Conservation (phyloP, 306 rosid species). For the Lotus japonicus region DNA sequence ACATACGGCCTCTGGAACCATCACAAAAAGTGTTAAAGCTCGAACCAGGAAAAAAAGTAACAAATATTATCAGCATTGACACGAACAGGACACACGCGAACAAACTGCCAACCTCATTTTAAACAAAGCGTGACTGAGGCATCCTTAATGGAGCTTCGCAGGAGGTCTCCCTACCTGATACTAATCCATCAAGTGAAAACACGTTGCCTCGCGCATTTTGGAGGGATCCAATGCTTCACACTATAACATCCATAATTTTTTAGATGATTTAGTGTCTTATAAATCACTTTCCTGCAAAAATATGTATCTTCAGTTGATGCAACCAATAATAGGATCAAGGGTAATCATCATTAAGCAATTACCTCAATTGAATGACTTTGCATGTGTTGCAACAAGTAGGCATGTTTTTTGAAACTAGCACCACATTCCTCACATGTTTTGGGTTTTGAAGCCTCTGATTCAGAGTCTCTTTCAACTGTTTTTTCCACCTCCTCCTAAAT, state of each 20-base stretch:
- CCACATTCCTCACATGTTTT: conserved; percentile 65
- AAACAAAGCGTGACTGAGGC: conserved; percentile 65
- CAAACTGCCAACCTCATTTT: conserved; percentile 51
- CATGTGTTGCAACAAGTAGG: conserved; percentile 73
- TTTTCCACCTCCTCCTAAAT: conserved; percentile 44
- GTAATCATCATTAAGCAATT: neutral
- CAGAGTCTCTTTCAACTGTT: conserved; percentile 11
- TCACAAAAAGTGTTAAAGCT: neutral
- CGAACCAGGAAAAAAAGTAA: no score
- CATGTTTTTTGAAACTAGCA: conserved; percentile 59
- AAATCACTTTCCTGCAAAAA: conserved; percentile 57
- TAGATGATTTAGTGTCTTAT: conserved; percentile 20
- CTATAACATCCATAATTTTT: conserved; percentile 25
- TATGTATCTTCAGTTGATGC: conserved; percentile 22
- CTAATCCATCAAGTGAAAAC: conserved; percentile 69
- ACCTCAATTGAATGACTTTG: conserved; percentile 84
- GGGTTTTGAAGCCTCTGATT: conserved; percentile 7
- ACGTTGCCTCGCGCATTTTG: conserved; percentile 80
- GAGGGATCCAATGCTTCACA: conserved; percentile 99
- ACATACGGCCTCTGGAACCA: conserved; percentile 56
- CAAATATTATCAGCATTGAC: neutral
- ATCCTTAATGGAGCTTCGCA: conserved; percentile 90
- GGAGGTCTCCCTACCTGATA: conserved; percentile 96
- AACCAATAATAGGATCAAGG: neutral
- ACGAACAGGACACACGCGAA: conserved; percentile 7